A percentile compares a stretch with the other conserved stretches of the same genome.
These are phyloP conservation scores for Fusarium cicatricum DNA, from an alignment of 2,329 filamentous ascomycete genomes.

Conservation along the genomic window DNA sequence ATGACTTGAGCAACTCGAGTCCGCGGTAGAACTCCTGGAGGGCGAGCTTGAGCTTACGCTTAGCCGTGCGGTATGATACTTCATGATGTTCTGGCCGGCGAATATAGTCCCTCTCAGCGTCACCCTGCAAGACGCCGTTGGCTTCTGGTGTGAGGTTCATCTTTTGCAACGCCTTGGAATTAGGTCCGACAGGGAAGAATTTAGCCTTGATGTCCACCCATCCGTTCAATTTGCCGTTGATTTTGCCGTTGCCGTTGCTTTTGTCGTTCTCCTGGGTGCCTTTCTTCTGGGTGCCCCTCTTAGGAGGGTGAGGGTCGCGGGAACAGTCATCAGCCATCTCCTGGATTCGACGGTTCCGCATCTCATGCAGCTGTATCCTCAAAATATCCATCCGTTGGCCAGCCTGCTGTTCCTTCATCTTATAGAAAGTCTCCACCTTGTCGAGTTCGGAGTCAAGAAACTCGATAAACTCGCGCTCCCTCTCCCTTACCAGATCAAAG, in stretches of 20 bases:
- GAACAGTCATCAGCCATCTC: slow-evolving; percentile 65
- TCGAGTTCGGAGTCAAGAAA: slow-evolving; percentile 85
- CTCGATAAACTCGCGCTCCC: slow-evolving; percentile 84
- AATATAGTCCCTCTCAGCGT: slow-evolving; percentile 58
- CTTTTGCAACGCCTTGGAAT: slow-evolving; percentile 65
- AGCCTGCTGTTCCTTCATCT: slow-evolving; percentile 85
- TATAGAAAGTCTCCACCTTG: slow-evolving; percentile 95
- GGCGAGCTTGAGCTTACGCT: slow-evolving; percentile 89
- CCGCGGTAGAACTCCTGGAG: slow-evolving; percentile 93
- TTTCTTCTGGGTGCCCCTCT: slow-evolving; percentile 28
- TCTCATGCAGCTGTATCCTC: slow-evolving; percentile 87
- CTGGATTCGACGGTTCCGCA: slow-evolving; percentile 82
- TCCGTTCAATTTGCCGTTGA: slow-evolving; percentile 42
- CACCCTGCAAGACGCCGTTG: slow-evolving; percentile 38
- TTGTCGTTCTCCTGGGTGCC: no score
- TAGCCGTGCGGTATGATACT: slow-evolving; percentile 86
- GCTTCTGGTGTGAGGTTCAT: slow-evolving; percentile 63
- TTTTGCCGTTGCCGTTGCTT: slow-evolving; percentile 40
- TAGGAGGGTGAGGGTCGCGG: slow-evolving; percentile 41
- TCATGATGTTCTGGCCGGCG: slow-evolving; percentile 58
- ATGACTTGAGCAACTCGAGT: slow-evolving; percentile 90
- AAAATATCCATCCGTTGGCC: slow-evolving; percentile 74
- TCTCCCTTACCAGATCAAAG: slow-evolving; percentile 71
- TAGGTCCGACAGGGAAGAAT: slow-evolving; percentile 65
- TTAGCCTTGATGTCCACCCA: slow-evolving; percentile 63